Evolutionary conservation across 2,329 filamentous ascomycete species (phyloP).

Genomic region (Paraphoma chrysanthemicola): DNA sequence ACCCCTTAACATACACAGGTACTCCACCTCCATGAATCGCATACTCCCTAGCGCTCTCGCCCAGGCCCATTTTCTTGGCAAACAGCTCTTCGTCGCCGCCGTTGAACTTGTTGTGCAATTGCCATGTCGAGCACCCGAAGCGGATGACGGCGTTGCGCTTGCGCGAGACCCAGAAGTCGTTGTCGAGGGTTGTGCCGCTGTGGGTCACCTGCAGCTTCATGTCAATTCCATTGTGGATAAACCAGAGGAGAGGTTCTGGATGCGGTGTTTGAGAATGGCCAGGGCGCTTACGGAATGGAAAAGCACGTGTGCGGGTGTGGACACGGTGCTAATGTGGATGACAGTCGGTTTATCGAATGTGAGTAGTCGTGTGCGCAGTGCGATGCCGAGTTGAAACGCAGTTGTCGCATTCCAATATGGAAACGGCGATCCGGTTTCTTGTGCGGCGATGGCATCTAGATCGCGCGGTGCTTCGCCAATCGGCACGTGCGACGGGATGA

Average conservation of each 20-base stretch:
- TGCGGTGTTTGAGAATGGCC: neutral
- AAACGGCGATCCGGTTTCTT: slow-evolving; percentile 49
- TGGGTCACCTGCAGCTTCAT: slow-evolving; percentile 56
- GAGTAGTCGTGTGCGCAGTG: slow-evolving; percentile 66
- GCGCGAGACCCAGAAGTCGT: slow-evolving; percentile 67
- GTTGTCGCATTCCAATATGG: slow-evolving; percentile 65
- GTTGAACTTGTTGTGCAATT: slow-evolving; percentile 71
- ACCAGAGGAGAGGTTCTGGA: too few species aligned
- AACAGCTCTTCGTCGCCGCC: slow-evolving; percentile 69
- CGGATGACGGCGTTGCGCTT: slow-evolving; percentile 77
- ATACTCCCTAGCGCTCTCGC: slow-evolving; percentile 62
- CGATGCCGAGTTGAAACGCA: slow-evolving; percentile 68
- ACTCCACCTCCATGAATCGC: slow-evolving; percentile 81
- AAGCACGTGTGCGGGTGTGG: slow-evolving; percentile 62
- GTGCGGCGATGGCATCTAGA: slow-evolving; percentile 45
- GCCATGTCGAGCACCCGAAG: slow-evolving; percentile 73
- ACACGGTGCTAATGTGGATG: slow-evolving; percentile 67
- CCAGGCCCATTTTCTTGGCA: slow-evolving; percentile 68
- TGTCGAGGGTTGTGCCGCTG: slow-evolving; percentile 71
- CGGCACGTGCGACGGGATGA: slow-evolving; percentile 29
- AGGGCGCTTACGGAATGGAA: slow-evolving; percentile 65
- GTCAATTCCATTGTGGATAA: neutral
- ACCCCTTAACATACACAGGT: slow-evolving; percentile 71
- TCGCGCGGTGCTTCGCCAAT: slow-evolving; percentile 37
- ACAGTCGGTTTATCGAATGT: slow-evolving; percentile 62